Evolutionary conservation across 345 rosid genomes (phyloP).

Genomic region (Eucalyptus caleyi): DNA sequence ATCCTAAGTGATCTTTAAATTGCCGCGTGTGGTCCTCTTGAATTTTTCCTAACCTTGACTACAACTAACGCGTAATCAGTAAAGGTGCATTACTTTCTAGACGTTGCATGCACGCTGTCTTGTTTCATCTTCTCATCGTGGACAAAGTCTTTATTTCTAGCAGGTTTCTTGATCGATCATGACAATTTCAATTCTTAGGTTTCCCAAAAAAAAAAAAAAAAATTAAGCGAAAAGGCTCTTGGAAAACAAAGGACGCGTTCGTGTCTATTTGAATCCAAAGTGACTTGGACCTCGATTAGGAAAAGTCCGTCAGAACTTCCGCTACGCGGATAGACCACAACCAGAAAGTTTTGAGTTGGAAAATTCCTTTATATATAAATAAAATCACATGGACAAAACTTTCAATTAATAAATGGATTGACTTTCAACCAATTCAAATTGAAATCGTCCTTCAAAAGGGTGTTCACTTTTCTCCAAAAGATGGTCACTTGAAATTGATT

Average conservation of each 20-base stretch:
- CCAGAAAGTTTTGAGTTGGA: not conserved
- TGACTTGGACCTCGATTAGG: not conserved
- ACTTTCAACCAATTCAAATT: not conserved
- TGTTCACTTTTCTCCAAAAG: not conserved
- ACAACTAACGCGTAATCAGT: not conserved
- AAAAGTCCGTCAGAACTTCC: not conserved
- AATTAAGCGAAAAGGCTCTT: not conserved
- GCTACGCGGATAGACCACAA: not conserved
- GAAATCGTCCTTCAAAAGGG: not conserved
- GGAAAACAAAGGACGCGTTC: not conserved
- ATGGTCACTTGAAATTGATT: not conserved
- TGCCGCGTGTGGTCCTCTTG: not conserved
- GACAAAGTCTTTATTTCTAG: not conserved
- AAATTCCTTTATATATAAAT: not conserved
- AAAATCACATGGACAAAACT: not conserved
- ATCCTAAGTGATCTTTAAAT: not conserved
- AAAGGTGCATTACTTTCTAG: not conserved
- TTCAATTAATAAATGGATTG: not conserved
- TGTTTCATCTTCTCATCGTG: not conserved
- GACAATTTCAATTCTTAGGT: not conserved
- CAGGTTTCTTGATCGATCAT: not conserved
- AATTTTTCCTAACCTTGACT: not conserved
- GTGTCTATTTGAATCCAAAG: not conserved
- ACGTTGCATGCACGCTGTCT: not conserved
- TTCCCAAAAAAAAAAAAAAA: not conserved